Evolutionary conservation across 208 protist species (phyloP), one percentile per base, ranked within the genome.

Genomic region (Leptomonas seymouri): DNA sequence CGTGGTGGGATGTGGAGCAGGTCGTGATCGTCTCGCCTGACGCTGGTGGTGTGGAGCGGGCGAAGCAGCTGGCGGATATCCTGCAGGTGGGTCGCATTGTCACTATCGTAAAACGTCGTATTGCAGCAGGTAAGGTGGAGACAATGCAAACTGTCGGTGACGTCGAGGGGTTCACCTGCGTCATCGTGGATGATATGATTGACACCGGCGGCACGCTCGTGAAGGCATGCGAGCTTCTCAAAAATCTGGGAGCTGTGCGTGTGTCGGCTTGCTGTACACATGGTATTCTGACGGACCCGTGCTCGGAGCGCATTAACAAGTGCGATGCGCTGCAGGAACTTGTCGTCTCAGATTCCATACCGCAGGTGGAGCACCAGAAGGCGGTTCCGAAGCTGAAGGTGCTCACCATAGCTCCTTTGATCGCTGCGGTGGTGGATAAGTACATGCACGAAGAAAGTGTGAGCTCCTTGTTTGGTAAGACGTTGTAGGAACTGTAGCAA

Each of bases 111-210:
- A 98, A 97, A 78, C 87, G 96, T 18, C 76, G 97, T 53, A 87
- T 87, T 44, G 80, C 81, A 3, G 85, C 90, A 8, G 94, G 93
- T 14, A 76, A 91, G 49, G 85, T 93, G 20, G 82, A 93, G 42
- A 94, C 83, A 21, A 93, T 98, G 85, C 91, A 98, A 71, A 84
- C 97, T 1, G 96, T 99, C 28, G 98, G 98, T 53, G 91, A 98
- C 59, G 98, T 99, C 15, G 73, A 72, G 39, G 97, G 94, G 41
- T 93, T 91, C 55, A 82, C 96, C 56, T 95, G 88, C 69, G 84
- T 99, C 51, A 93, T 99, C 41, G 87, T 99, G 12, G 97, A 99
- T 62, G 98, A 98, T 76, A 99, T 99, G 82, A 91, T 96, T 71
- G 98, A 99, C 80, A 99, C 98, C 14, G 96, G 89, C 21, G 92